phyloP scores from a whole-genome alignment of 345 rosid genomes.

The Eucalyptus cloeziana region DNA sequence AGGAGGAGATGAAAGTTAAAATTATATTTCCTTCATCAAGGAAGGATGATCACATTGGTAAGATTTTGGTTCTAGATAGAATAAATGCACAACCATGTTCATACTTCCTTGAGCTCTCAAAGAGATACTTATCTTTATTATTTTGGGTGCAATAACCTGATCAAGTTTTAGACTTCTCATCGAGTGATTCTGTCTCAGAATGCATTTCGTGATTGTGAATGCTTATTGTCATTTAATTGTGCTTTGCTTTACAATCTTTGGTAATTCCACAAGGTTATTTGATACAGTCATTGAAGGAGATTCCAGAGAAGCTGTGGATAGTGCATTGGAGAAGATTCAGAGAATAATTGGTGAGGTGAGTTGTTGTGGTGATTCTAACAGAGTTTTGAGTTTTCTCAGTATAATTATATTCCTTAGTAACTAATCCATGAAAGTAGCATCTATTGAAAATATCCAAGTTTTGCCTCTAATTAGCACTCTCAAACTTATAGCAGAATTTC shows the following conservation, averaged over 20 bases:
- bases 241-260: background rate
- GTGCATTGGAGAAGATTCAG: slow-evolving; percentile 58
- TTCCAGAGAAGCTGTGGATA: slow-evolving; percentile 46
- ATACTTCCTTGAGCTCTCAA: background rate
- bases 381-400: background rate
- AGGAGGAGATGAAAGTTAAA: slow-evolving; percentile 71
- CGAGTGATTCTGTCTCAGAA: background rate
- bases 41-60: slow-evolving; percentile 60
- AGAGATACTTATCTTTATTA: background rate
- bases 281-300: slow-evolving; percentile 63
- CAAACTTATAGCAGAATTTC: background rate
- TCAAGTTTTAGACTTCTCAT: background rate
- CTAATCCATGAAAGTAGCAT: background rate
- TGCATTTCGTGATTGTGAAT: background rate
- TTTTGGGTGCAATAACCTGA: background rate
- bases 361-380: background rate
- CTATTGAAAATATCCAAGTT: background rate
- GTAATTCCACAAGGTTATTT: background rate
- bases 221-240: background rate
- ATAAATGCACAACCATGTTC: background rate
- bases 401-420: background rate
- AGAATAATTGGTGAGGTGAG: slow-evolving; percentile 55
- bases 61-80: slow-evolving; percentile 1
- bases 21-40: slow-evolving; percentile 57
- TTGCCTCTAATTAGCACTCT: background rate